Evolutionary conservation across 2,329 filamentous ascomycete genomes (phyloP).

Genomic region (Alternaria rosae): DNA sequence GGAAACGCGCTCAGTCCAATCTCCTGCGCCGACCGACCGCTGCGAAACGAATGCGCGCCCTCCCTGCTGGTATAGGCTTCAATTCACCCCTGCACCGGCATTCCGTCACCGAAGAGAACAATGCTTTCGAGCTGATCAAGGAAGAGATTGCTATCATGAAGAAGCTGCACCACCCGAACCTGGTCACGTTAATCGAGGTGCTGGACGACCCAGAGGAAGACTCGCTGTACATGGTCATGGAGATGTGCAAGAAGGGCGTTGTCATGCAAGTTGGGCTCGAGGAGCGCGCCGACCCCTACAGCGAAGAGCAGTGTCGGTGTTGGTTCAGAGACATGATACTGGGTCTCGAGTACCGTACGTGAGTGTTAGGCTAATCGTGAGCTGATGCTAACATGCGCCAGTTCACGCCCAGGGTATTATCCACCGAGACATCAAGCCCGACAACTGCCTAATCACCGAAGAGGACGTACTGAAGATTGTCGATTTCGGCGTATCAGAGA

Average conservation of each 20-base stretch:
- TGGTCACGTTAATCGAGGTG: conserved; percentile 93
- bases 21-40: conserved; percentile 73
- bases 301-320: conserved; percentile 79
- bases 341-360: conserved; percentile 88
- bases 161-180: conserved; percentile 91
- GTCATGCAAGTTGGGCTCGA: conserved; percentile 95
- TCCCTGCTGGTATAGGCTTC: conserved; percentile 62
- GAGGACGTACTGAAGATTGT: conserved; percentile 97
- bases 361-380: background rate
- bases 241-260: conserved; percentile 98
- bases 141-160: conserved; percentile 99
- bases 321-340: conserved; percentile 97
- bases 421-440: conserved; percentile 96
- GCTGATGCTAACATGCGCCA: conserved; percentile 48
- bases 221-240: conserved; percentile 96
- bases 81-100: conserved; percentile 71
- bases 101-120: conserved; percentile 66
- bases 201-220: conserved; percentile 95
- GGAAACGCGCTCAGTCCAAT: conserved; percentile 89
- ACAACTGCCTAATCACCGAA: conserved; percentile 88
- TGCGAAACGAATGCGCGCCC: conserved; percentile 61
- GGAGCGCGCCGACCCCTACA: conserved; percentile 81
- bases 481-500: conserved; percentile 98
- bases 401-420: conserved; percentile 94
- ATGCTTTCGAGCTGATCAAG: conserved; percentile 84